Evolutionary conservation across 2,329 filamentous ascomycete genomes (phyloP), one percentile per base, ranked within the genome.

Genomic region (Fusarium odoratissimum): DNA sequence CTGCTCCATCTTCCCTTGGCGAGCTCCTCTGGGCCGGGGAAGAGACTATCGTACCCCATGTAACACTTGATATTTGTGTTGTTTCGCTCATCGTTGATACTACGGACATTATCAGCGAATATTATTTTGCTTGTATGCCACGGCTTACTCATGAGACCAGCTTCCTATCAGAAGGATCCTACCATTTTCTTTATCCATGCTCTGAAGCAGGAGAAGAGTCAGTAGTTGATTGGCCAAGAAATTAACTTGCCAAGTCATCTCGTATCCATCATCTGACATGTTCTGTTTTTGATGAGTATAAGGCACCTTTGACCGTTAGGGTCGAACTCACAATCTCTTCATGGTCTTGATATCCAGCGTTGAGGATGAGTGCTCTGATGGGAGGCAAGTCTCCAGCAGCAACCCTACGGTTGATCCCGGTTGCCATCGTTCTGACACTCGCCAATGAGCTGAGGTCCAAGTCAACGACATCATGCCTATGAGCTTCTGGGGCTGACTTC

Each of bases 361-460:
- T 80, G 48, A 85, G 79, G 16, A 85, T 79, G 8, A 86, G 74
- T 3, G 77, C 82, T 21, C 78, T 78, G 58, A 85, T 83, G 1
- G 78, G 82, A 11, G 83, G 82, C 30, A 84, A 72, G 3, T 79
- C 70, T n/a, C 80, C 80, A 21, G 67, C 64, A 8, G 79, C 69
- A 14, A 83, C 77, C 4, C 70, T 67, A 28, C 57, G 62, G 64
- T 82, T 82, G 61, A 82, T 77, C 23, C 73, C 67, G 6, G 58
- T 61, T 9, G 80, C 80, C 9, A 63, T 44, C 33, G 76, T 63
- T 38, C 77, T 79, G 23, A 82, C 75, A 46, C 69, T 75, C 17
- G 56, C 65, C 5, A 83, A 60, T 8, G 77, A 78, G 10, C 75
- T 46, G 6, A 83, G 77, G 52, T 83, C 80, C 28, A 83, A 48